Evolutionary conservation across 805 yeast species (phyloP), one percentile per base, ranked within the genome.

Genomic region (Candida michaelii): DNA sequence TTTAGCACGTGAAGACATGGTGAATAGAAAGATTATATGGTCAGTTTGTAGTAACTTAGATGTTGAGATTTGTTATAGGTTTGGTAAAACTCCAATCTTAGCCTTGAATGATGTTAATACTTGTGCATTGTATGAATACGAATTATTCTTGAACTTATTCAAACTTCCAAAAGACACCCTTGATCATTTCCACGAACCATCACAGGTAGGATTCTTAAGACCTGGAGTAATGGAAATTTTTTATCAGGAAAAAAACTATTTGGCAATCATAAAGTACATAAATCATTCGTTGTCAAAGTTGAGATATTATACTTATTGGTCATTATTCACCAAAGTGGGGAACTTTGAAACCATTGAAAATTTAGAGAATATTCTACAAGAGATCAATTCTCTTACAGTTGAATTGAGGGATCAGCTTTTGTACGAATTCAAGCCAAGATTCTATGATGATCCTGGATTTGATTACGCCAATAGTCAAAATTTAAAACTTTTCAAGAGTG

Each of bases 71-170:
- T 63, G 69, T 45, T 67, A 59, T 48, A 58, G 71, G 29, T 47
- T 51, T 38, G 74, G 73, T 1, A 68, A 65, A 36, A 65, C 73
- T 1, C 73, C 73, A 2, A 39, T 66, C 27, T 51, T 67, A 8
- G 62, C 63, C 45, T 4, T 18, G 4, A 3, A 13, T 11, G 43
- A 40, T 33, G 21, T 33, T n/a, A 14, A 24, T 10, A 12, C 23
- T 19, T 13, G 34, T 3, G n/a, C 43, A 3, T 33, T 14, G 12
- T 30, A 27, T 33, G 43, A 40, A 25, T 27, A 25, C 12, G 29
- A 16, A 4, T 10, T 27, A n/a, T 6, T 40, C 4, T 9, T 34
- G 5, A 18, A 27, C 2, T 15, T 27, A 14, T 8, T 27, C 2
- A 33, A 40, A 17, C 14, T 40, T 3, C 27, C 18, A 2, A 8